Base-by-base conservation (phyloP, 2,329 filamentous ascomycete species). In the Hymenoscyphus infarciens region DNA sequence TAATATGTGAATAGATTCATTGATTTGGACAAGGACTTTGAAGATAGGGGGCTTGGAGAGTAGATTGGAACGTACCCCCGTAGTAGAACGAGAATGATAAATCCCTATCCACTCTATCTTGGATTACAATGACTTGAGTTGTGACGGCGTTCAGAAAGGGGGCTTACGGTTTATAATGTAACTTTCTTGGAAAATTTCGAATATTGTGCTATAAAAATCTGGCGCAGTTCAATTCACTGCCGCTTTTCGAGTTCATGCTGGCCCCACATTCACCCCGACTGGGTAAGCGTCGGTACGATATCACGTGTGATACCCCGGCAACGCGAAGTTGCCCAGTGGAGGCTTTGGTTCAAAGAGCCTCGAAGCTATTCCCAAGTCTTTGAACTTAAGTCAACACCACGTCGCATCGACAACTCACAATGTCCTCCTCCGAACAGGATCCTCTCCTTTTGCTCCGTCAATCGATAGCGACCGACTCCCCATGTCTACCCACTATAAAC, bases 371-470 rank as follows among this genome's bases (percentile, higher is more conserved):
- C 39, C 39, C 39, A 42, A 19, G 39, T 58, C 39, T 39, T 56
- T 42, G 13, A 16, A 53, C 27, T 57, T 35, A 25, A 59, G 31
- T 42, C 39, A 42, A 19, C 33, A 53, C 56, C 27, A 53, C 56
- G 56, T 63, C 60, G 62, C 58, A 64, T 53, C 38, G 39, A 29
- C 45, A 42, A 62, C 55, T 49, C 56, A 76, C 64, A 63, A 89
- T 89, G 86, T 81, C 86, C 68, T 74, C 82, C 60, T 76, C 78
- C 70, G 74, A 75, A 66, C 82, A 85, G 67, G 92, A 98, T 74
- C 87, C 93, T 58, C 87, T 98, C 68, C 82, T 92, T 68, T 87
- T 95, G 67, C 83, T 98, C 70, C 91, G 93, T 73, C 87, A 90
- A 74, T 88, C 90, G 67, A 95, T 98, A 77, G 86, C 89, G 61